Conservation (phyloP, 1,139 yeast species). For the Blastobotrys raffinosifermentans region DNA sequence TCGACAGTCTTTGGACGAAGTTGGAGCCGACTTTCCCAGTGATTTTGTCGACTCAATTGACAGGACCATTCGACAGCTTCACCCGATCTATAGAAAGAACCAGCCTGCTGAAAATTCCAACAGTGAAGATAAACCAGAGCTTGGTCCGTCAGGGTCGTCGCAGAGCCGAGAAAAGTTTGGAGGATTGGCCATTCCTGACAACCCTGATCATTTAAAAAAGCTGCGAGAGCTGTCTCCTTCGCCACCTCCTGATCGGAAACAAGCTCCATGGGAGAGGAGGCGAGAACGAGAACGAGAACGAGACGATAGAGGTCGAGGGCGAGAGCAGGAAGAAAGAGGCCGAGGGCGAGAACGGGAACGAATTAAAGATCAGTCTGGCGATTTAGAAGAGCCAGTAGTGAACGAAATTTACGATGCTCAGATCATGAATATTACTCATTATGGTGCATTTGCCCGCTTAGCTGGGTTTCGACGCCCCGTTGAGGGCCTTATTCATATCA, state of each 20-base stretch:
- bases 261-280: no score
- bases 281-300: constrained; percentile 14
- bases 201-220: constrained; percentile 3
- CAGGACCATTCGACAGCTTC: constrained; percentile 32
- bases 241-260: not conserved
- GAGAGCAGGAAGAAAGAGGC: constrained; percentile 6
- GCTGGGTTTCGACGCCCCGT: constrained; percentile 46
- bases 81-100: constrained; percentile 25
- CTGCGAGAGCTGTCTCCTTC: not conserved
- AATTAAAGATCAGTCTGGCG: not conserved
- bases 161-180: constrained; percentile 9
- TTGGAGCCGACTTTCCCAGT: constrained; percentile 60
- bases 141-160: not conserved
- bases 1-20: constrained; percentile 40
- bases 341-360: constrained; percentile 4
- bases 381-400: constrained; percentile 28
- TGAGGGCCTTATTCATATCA: constrained; percentile 60
- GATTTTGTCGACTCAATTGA: constrained; percentile 38
- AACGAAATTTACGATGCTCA: constrained; percentile 53
- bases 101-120: constrained; percentile 1
- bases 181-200: constrained; percentile 23
- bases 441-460: constrained; percentile 72
- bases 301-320: constrained; percentile 8
- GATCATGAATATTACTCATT: constrained; percentile 54
- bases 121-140: constrained; percentile 3